Percentiles rank a stretch among this genome's conserved stretches.
phyloP scores from a whole-genome alignment of 192 early-diverging fungal species.

The Gamsiella multidivaricata region DNA sequence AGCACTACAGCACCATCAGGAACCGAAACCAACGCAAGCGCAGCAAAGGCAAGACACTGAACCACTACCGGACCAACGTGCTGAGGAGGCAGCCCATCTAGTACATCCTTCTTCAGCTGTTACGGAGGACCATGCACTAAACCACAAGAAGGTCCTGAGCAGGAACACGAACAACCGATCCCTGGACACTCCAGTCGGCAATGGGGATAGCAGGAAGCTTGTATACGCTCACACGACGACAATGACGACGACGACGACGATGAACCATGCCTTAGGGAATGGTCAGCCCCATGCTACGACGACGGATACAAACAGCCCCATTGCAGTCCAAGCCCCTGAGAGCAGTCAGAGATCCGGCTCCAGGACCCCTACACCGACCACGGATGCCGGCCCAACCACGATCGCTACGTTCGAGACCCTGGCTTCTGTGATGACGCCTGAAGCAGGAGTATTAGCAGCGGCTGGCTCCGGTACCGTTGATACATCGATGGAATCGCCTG shows the following conservation, averaged over 20 bases:
- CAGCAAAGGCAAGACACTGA: neutral
- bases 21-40: slow-evolving; percentile 3
- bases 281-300: no score
- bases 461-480: slow-evolving; percentile 4
- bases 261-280: no score
- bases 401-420: slow-evolving; percentile 17
- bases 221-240: no score
- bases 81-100: slow-evolving; percentile 1
- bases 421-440: slow-evolving; percentile 20
- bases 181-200: no score
- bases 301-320: no score
- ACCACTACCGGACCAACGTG: neutral
- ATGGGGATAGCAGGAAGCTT: no score
- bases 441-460: no score
- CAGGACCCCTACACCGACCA: neutral
- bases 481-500: neutral
- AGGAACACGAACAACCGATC: no score
- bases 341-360: neutral
- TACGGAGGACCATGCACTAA: no score
- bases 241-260: no score
- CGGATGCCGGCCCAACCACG: neutral
- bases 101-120: no score
- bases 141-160: no score
- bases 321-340: neutral
- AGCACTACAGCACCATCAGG: slow-evolving; percentile 6